These are phyloP conservation scores for Calonectria pseudoreteaudii DNA, from an alignment of 2,329 filamentous ascomycete genomes.

Conservation along the genomic window DNA sequence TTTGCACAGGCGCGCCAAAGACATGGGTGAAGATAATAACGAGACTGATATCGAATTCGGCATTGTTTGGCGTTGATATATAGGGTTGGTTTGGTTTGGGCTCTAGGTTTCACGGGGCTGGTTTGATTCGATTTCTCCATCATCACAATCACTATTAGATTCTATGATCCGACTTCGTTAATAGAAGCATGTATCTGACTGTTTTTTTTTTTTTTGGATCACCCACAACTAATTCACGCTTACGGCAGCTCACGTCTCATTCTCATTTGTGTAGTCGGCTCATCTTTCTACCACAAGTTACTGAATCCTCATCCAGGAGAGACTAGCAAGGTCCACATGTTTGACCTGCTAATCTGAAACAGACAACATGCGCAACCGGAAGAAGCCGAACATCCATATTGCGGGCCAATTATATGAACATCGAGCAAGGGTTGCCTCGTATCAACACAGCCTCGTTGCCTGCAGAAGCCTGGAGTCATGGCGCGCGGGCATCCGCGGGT, in stretches of 20 bases:
- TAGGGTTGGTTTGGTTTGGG: constrained; percentile 28
- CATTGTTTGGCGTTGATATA: constrained; percentile 52
- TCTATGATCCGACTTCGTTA: constrained; percentile 2
- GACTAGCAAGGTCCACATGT: not conserved
- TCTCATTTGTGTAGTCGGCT: not conserved
- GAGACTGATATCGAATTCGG: constrained; percentile 40
- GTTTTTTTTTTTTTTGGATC: not conserved
- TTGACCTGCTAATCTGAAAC: not conserved
- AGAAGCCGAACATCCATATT: not conserved
- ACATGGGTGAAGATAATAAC: constrained; percentile 42
- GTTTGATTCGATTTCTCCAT: constrained; percentile 25
- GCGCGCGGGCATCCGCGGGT: constrained; percentile 26
- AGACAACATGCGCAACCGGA: not conserved
- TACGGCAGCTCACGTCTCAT: not conserved
- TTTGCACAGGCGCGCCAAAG: constrained; percentile 77
- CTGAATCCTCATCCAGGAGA: not conserved
- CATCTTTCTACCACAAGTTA: not conserved
- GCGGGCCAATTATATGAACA: not conserved
- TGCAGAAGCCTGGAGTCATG: constrained; percentile 13
- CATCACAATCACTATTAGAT: constrained; percentile 42
- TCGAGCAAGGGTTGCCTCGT: not conserved
- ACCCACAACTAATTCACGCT: not conserved
- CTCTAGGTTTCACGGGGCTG: constrained; percentile 27
- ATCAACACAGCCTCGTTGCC: not conserved
- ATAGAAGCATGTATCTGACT: not conserved